These are phyloP conservation scores for Hymenoscyphus linearis DNA, from an alignment of 2,329 filamentous ascomycete genomes.

Conservation along the genomic window DNA sequence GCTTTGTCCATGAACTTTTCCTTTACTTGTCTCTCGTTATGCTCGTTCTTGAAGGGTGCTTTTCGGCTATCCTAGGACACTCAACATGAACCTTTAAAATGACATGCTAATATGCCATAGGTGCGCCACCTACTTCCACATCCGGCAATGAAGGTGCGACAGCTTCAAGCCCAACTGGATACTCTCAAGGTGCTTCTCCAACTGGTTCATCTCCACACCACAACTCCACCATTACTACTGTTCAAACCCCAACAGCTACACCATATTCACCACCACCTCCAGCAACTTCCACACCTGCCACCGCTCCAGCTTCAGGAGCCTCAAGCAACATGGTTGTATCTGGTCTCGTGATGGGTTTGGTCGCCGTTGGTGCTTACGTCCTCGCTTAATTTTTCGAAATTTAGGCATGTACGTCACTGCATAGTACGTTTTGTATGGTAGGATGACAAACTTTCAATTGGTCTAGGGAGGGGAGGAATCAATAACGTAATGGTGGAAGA, in stretches of 20 bases:
- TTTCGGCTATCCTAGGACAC: too few relatives aligned
- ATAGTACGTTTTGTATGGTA: slow-evolving; percentile 3
- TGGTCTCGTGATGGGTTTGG: not conserved
- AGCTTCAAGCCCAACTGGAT: not conserved
- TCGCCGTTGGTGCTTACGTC: slow-evolving; percentile 5
- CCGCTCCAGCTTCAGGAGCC: not conserved
- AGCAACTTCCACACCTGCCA: not conserved
- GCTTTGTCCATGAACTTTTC: not conserved
- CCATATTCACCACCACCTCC: not conserved
- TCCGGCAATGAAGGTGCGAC: not conserved
- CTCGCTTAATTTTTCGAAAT: slow-evolving; percentile 4
- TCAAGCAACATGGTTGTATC: not conserved
- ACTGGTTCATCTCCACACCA: not conserved
- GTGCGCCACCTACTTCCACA: not conserved
- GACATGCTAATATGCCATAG: not conserved
- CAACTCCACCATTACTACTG: not conserved
- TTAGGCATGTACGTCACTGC: not conserved
- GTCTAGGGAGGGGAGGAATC: not conserved
- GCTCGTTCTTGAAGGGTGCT: too few relatives aligned
- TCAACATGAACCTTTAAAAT: not conserved
- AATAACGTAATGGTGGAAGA: not conserved
- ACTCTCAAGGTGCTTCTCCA: not conserved
- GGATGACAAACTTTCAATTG: not conserved
- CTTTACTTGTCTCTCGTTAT: too few relatives aligned
- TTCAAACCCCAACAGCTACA: slow-evolving; percentile 1